These are phyloP conservation scores for Fusarium liriodendri DNA, from an alignment of 2,329 filamentous ascomycete genomes.

Conservation along the genomic window DNA sequence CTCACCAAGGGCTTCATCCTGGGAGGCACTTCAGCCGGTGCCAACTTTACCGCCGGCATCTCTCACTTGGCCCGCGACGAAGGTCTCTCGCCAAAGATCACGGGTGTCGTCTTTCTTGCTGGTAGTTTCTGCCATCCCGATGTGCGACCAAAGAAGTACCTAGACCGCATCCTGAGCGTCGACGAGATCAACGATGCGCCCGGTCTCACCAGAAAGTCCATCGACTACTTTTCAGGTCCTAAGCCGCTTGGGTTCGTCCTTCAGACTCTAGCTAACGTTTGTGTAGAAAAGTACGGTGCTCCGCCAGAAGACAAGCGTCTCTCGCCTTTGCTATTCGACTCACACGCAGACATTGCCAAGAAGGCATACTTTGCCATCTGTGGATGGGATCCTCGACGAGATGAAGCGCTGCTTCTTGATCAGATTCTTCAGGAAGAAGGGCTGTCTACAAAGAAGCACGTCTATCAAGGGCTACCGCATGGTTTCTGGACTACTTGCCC, in stretches of 20 bases:
- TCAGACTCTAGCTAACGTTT: neutral
- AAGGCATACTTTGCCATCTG: conserved; percentile 59
- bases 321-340: conserved; percentile 51
- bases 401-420: conserved; percentile 61
- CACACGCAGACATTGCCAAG: conserved; percentile 44
- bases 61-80: conserved; percentile 54
- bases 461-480: conserved; percentile 56
- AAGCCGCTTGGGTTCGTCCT: too few relatives aligned
- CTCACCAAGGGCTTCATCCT: conserved; percentile 60
- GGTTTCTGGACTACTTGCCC: conserved; percentile 55
- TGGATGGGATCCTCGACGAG: conserved; percentile 59
- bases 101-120: conserved; percentile 59
- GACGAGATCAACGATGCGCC: conserved; percentile 51
- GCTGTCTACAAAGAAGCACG: conserved; percentile 51
- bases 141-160: conserved; percentile 53
- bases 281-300: conserved; percentile 39
- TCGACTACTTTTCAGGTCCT: conserved; percentile 49
- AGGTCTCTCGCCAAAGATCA: conserved; percentile 54
- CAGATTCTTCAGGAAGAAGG: conserved; percentile 48
- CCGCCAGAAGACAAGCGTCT: conserved; percentile 51
- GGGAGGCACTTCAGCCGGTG: conserved; percentile 62
- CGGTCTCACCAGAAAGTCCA: conserved; percentile 50
- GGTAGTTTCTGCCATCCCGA: conserved; percentile 55
- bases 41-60: conserved; percentile 61
- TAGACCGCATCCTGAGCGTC: conserved; percentile 47